Evolutionary conservation across 805 yeast species (phyloP).

Genomic region (Barnettozyma wickerhamii): DNA sequence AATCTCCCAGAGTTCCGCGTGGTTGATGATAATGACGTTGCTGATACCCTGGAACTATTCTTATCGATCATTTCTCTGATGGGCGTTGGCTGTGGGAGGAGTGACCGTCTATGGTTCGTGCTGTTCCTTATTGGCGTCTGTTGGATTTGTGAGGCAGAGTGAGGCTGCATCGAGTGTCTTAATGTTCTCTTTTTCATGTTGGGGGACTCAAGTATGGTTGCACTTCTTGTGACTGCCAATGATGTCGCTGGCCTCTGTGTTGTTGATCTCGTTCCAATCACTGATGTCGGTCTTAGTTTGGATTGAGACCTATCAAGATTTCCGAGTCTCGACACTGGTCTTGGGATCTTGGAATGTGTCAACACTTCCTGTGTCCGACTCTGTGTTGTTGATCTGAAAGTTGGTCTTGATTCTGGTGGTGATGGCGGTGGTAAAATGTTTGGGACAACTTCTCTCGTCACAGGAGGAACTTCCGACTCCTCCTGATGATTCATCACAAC

Average conservation of each 20-base stretch:
- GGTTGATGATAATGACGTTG: too few relatives aligned
- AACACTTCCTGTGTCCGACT: background rate
- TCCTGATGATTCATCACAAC: background rate
- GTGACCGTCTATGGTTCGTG: slow-evolving; percentile 14
- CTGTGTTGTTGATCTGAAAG: background rate
- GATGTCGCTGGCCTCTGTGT: slow-evolving; percentile 18
- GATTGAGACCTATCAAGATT: slow-evolving; percentile 12
- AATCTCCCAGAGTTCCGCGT: slow-evolving; percentile 3
- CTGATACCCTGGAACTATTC: slow-evolving; percentile 13
- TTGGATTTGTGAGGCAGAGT: slow-evolving; percentile 11
- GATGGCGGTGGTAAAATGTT: background rate
- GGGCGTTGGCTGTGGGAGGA: slow-evolving; percentile 27
- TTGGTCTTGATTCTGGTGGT: background rate
- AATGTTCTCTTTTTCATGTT: background rate
- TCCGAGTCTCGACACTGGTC: slow-evolving; percentile 21
- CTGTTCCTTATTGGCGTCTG: slow-evolving; percentile 19
- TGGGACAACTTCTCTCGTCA: background rate
- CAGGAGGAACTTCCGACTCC: background rate
- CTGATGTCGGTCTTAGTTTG: slow-evolving; percentile 13
- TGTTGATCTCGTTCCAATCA: slow-evolving; percentile 8
- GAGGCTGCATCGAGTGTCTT: slow-evolving; percentile 19
- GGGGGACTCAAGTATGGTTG: slow-evolving; percentile 4
- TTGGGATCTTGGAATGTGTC: slow-evolving; percentile 19
- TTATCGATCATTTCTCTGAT: slow-evolving; percentile 20
- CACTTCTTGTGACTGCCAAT: slow-evolving; percentile 15